Evolutionary conservation across 768 basidiomycete species (phyloP).

Genomic region (Leucocoprinus sp.): DNA sequence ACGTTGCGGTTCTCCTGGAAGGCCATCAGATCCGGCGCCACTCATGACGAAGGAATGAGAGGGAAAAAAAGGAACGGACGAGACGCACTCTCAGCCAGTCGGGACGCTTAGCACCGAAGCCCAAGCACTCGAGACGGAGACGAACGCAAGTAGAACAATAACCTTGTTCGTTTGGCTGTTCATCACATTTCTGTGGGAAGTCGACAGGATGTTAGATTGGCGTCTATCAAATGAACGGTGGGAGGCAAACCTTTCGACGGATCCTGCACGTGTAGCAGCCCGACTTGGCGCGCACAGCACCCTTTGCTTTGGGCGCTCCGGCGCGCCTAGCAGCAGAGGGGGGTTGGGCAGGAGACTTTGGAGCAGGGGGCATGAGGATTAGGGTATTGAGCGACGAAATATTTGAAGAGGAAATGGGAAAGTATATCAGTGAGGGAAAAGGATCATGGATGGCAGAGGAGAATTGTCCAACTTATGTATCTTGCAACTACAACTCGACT

Average conservation of each 20-base stretch:
- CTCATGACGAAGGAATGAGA: neutral
- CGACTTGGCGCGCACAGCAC: slow-evolving; percentile 77
- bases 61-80: slow-evolving; percentile 32
- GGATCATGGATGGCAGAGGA: neutral
- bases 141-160: slow-evolving; percentile 72
- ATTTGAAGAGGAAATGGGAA: slow-evolving; percentile 14
- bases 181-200: slow-evolving; percentile 70
- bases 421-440: slow-evolving; percentile 5
- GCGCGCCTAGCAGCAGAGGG: slow-evolving; percentile 9
- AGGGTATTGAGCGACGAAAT: neutral
- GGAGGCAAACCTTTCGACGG: slow-evolving; percentile 60
- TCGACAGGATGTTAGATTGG: slow-evolving; percentile 12
- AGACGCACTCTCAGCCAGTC: slow-evolving; percentile 71
- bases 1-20: slow-evolving; percentile 63
- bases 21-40: slow-evolving; percentile 2
- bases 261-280: slow-evolving; percentile 88
- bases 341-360: slow-evolving; percentile 33
- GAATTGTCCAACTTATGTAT: neutral
- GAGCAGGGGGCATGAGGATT: slow-evolving; percentile 29
- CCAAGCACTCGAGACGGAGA: slow-evolving; percentile 76
- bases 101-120: slow-evolving; percentile 79
- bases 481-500: neutral
- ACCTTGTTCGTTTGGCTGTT: slow-evolving; percentile 51
- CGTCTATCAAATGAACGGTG: neutral
- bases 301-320: slow-evolving; percentile 67